Evolutionary conservation across 352 stramenopile species (phyloP).

Genomic region (Achlya hypogyna): DNA sequence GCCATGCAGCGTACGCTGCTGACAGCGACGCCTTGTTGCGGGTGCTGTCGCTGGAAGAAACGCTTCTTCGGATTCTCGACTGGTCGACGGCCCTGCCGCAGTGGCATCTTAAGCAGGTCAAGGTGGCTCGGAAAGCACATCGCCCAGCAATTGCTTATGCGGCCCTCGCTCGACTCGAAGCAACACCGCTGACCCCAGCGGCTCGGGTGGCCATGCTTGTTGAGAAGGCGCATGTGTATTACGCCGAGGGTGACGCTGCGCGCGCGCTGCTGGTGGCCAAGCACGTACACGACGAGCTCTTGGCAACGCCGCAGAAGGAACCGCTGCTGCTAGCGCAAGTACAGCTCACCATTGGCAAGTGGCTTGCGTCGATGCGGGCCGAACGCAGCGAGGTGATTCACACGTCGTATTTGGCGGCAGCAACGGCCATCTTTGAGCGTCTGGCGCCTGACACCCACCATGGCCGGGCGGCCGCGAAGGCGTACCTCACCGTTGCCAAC

Average conservation of each 20-base stretch:
- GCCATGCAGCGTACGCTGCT: not conserved
- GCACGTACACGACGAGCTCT: slow-evolving; percentile 11
- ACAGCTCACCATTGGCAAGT: slow-evolving; percentile 81
- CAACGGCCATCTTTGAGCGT: slow-evolving; percentile 46
- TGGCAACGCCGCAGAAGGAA: not conserved
- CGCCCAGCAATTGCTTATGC: slow-evolving; percentile 57
- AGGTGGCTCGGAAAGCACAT: slow-evolving; percentile 37
- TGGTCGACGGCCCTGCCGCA: not conserved
- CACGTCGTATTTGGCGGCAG: slow-evolving; percentile 85
- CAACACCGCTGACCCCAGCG: slow-evolving; percentile 27
- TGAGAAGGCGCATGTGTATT: slow-evolving; percentile 70
- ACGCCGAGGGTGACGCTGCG: slow-evolving; percentile 55
- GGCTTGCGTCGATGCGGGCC: slow-evolving; percentile 89
- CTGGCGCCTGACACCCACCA: slow-evolving; percentile 32
- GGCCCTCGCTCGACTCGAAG: slow-evolving; percentile 42
- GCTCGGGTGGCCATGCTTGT: slow-evolving; percentile 56
- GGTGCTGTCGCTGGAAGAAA: slow-evolving; percentile 11
- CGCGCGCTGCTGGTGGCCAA: slow-evolving; percentile 72
- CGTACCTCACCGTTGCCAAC: slow-evolving; percentile 81
- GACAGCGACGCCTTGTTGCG: slow-evolving; percentile 9
- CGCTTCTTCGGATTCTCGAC: slow-evolving; percentile 2
- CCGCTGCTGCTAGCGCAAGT: slow-evolving; percentile 46
- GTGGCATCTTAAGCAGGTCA: slow-evolving; percentile 3
- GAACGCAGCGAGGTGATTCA: slow-evolving; percentile 88
- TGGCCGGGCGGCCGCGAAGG: slow-evolving; percentile 47